A percentile compares a stretch with the other conserved stretches of the same genome.
phyloP scores from a whole-genome alignment of 805 yeast genomes.

The Yamadazyma takamatsuzukensis region DNA sequence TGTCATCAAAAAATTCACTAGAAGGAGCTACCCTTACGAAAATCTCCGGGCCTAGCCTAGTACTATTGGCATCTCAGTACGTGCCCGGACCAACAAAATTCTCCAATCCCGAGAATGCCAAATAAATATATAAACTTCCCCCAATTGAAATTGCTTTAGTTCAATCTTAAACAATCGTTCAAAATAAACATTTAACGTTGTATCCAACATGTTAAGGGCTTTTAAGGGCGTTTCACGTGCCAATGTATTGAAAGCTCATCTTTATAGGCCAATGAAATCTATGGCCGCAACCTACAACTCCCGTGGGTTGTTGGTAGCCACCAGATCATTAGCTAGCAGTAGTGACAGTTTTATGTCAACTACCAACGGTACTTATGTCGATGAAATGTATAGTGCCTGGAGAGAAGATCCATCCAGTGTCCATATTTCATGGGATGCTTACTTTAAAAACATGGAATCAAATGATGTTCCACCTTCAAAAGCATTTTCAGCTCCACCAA shows the following conservation, averaged over 20 bases:
- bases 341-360: slow-evolving; percentile 78
- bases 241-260: slow-evolving; percentile 26
- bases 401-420: slow-evolving; percentile 83
- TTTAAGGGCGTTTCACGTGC: slow-evolving; percentile 36
- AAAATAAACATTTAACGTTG: too few species aligned
- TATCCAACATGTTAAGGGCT: slow-evolving; percentile 40
- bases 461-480: slow-evolving; percentile 63
- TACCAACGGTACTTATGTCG: slow-evolving; percentile 86
- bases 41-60: too few species aligned
- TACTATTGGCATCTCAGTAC: too few species aligned
- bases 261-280: slow-evolving; percentile 1
- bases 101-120: too few species aligned
- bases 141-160: too few species aligned
- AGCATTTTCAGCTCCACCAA: slow-evolving; percentile 92
- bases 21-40: too few species aligned
- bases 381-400: slow-evolving; percentile 98
- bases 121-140: too few species aligned
- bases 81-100: too few species aligned
- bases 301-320: too few species aligned
- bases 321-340: slow-evolving; percentile 15
- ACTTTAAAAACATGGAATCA: slow-evolving; percentile 84
- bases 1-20: too few species aligned
- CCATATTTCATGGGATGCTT: slow-evolving; percentile 95
- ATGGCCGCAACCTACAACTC: too few species aligned
- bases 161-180: too few species aligned